Conservation (phyloP, 306 rosid species). For the Coriaria nepalensis region DNA sequence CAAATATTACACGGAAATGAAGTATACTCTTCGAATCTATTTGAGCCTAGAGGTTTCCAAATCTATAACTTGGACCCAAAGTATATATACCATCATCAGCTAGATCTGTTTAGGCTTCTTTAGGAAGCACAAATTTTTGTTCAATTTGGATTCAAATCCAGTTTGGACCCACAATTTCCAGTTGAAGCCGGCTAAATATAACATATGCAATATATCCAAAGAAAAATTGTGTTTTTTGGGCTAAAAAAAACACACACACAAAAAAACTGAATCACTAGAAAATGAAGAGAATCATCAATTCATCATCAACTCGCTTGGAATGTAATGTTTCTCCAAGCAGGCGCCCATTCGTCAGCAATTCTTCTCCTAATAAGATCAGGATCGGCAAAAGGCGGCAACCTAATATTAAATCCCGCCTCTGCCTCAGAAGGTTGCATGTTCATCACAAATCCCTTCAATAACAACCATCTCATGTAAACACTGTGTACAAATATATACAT, state of each 20-base stretch:
- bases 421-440: slow-evolving; percentile 90
- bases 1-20: not conserved
- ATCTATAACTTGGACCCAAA: too few species aligned
- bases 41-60: too few species aligned
- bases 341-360: slow-evolving; percentile 81
- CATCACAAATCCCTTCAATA: slow-evolving; percentile 75
- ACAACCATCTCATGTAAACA: not conserved
- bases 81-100: too few species aligned
- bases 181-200: too few species aligned
- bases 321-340: slow-evolving; percentile 55
- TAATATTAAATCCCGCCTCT: slow-evolving; percentile 72
- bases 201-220: too few species aligned
- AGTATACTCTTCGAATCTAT: not conserved
- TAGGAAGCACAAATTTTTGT: not conserved
- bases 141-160: not conserved
- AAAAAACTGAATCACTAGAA: not conserved
- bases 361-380: slow-evolving; percentile 50
- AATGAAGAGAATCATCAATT: slow-evolving; percentile 2
- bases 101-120: not conserved
- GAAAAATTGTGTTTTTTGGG: too few species aligned
- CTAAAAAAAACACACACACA: too few species aligned
- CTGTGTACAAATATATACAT: too few species aligned
- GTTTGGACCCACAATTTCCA: too few species aligned
- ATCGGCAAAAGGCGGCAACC: slow-evolving; percentile 57
- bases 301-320: slow-evolving; percentile 32